Evolutionary conservation across 805 yeast genomes (phyloP).

Genomic region (Priceomyces castillae): DNA sequence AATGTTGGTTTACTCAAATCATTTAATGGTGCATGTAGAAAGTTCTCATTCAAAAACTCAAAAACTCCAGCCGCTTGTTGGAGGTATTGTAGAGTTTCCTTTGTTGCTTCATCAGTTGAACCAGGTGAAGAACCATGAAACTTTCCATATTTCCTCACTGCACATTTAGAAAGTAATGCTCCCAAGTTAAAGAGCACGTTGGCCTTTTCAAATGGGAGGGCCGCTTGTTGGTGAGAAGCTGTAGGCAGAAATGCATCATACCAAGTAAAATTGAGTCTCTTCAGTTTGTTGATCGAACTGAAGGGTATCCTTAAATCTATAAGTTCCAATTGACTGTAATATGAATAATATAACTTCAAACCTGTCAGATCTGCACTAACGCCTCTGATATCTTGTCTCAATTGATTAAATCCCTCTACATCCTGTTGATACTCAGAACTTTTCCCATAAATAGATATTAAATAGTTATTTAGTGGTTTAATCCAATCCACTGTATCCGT

Average conservation of each 20-base stretch:
- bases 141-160: conserved; percentile 30
- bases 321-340: conserved; percentile 79
- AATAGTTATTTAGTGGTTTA: conserved; percentile 54
- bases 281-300: conserved; percentile 42
- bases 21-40: conserved; percentile 81
- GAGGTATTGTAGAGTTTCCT: conserved; percentile 56
- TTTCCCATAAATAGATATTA: conserved; percentile 61
- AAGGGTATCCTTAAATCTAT: conserved; percentile 75
- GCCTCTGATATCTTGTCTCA: conserved; percentile 60
- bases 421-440: conserved; percentile 58
- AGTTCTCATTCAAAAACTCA: conserved; percentile 70
- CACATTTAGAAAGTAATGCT: conserved; percentile 54
- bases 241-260: conserved; percentile 59
- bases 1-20: conserved; percentile 73
- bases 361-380: conserved; percentile 42
- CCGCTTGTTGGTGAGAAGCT: conserved; percentile 60
- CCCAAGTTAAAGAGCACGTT: conserved; percentile 77
- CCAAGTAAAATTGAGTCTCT: conserved; percentile 70
- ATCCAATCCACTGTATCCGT: conserved; percentile 67
- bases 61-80: conserved; percentile 80
- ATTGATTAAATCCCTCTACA: conserved; percentile 49
- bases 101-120: conserved; percentile 44
- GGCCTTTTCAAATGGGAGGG: conserved; percentile 89
- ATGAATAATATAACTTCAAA: conserved; percentile 57
- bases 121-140: conserved; percentile 22